Evolutionary conservation across 352 stramenopile genomes (phyloP).

Genomic region (Pythium rhizo-oryzae): DNA sequence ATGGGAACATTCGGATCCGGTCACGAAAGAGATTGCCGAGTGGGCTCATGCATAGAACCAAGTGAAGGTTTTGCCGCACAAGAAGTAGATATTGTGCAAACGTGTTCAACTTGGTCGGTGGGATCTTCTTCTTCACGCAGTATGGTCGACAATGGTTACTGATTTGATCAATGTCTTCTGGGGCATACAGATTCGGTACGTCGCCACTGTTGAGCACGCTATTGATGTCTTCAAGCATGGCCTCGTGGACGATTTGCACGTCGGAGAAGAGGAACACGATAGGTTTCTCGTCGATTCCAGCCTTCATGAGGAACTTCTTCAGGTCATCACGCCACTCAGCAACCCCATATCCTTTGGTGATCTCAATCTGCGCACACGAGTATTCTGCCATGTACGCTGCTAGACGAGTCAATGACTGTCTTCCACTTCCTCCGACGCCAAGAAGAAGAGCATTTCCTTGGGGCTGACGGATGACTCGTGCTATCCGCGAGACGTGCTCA

Average conservation of each 20-base stretch:
- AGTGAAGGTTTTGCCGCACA: slow-evolving; percentile 91
- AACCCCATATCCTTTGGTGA: slow-evolving; percentile 94
- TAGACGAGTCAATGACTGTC: slow-evolving; percentile 90
- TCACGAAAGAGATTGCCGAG: slow-evolving; percentile 91
- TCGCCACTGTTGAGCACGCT: slow-evolving; percentile 95
- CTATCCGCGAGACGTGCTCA: slow-evolving; percentile 85
- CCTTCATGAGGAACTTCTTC: slow-evolving; percentile 92
- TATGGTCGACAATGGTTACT: slow-evolving; percentile 90
- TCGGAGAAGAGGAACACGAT: slow-evolving; percentile 96
- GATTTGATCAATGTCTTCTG: slow-evolving; percentile 94
- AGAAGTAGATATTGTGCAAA: slow-evolving; percentile 93
- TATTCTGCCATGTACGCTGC: slow-evolving; percentile 95
- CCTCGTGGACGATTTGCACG: slow-evolving; percentile 94
- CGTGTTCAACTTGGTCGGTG: slow-evolving; percentile 94
- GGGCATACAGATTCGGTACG: slow-evolving; percentile 93
- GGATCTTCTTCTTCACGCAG: slow-evolving; percentile 90
- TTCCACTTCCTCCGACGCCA: slow-evolving; percentile 92
- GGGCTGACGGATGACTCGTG: slow-evolving; percentile 80
- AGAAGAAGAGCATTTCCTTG: slow-evolving; percentile 92
- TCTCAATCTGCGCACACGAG: slow-evolving; percentile 93
- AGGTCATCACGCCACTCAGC: slow-evolving; percentile 94
- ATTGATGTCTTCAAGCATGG: slow-evolving; percentile 97
- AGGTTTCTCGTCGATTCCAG: slow-evolving; percentile 92
- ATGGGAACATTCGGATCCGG: slow-evolving; percentile 92
- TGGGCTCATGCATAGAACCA: slow-evolving; percentile 94